These are phyloP conservation scores for Tricharina praecox DNA, from an alignment of 495 filamentous ascomycete genomes.

Conservation along the genomic window DNA sequence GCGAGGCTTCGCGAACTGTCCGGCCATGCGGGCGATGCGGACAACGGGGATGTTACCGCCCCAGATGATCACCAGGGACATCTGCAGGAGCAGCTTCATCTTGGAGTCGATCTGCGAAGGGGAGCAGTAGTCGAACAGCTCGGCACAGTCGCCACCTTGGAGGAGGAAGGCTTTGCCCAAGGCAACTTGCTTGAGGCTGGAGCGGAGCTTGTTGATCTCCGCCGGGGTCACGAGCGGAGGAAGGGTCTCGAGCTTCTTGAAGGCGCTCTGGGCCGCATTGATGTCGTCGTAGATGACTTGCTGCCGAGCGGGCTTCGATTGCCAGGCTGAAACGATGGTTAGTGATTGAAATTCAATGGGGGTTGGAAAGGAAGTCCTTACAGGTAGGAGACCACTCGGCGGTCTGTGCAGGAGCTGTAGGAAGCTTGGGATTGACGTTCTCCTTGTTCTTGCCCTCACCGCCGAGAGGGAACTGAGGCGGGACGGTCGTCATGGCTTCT, in stretches of 20 bases:
- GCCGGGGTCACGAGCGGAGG: slow-evolving; percentile 80
- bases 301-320: slow-evolving; percentile 80
- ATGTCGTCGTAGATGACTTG: slow-evolving; percentile 62
- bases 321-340: slow-evolving; percentile 49
- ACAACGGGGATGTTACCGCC: slow-evolving; percentile 83
- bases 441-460: no score
- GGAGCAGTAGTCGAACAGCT: slow-evolving; percentile 93
- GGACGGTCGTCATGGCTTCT: no score
- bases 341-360: neutral
- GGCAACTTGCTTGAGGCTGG: slow-evolving; percentile 65
- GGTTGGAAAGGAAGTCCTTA: neutral
- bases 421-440: no score
- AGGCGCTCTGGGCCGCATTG: slow-evolving; percentile 42
- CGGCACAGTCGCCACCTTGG: slow-evolving; percentile 92
- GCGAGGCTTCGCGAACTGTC: slow-evolving; percentile 89
- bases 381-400: neutral
- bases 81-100: slow-evolving; percentile 88
- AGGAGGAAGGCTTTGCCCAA: slow-evolving; percentile 85
- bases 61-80: slow-evolving; percentile 86
- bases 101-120: slow-evolving; percentile 74
- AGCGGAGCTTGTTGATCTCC: slow-evolving; percentile 66
- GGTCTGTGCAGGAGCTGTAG: no score
- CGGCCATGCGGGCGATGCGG: slow-evolving; percentile 86
- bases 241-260: slow-evolving; percentile 54
- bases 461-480: no score